phyloP scores from a whole-genome alignment of 1,284 basidiomycete genomes.

The Erythrobasidium hasegawianum region DNA sequence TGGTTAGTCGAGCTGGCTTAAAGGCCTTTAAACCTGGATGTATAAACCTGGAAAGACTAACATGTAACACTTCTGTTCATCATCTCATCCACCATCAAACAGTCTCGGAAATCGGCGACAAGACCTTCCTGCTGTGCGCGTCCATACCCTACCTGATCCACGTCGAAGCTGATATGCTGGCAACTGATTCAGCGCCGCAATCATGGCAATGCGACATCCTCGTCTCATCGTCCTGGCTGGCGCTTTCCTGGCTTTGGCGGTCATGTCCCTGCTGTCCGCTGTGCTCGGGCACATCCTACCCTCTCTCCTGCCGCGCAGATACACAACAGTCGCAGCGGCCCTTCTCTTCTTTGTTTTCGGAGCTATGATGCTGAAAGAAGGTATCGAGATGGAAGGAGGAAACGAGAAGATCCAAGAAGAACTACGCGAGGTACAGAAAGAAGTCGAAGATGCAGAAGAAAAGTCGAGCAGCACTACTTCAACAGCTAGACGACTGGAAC shows the following conservation, averaged over 20 bases:
- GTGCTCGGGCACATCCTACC: conserved; percentile 80
- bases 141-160: not conserved
- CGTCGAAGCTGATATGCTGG: not conserved
- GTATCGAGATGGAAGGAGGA: conserved; percentile 65
- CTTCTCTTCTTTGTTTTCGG: conserved; percentile 83
- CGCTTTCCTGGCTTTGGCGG: conserved; percentile 76
- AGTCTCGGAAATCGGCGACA: conserved; percentile 68
- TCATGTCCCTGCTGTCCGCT: conserved; percentile 90
- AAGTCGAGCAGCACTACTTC: conserved; percentile 15
- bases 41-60: too few species aligned
- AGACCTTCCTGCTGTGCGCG: conserved; percentile 81
- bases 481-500: conserved; percentile 38
- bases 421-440: conserved; percentile 62
- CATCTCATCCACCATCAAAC: not conserved
- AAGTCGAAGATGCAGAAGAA: conserved; percentile 65
- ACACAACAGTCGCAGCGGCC: conserved; percentile 74
- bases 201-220: conserved; percentile 91
- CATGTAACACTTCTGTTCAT: too few species aligned
- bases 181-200: conserved; percentile 59
- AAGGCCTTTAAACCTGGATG: too few species aligned
- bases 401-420: conserved; percentile 72
- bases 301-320: conserved; percentile 70
- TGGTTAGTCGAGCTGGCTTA: conserved; percentile 6
- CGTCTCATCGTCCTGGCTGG: conserved; percentile 81
- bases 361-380: conserved; percentile 76